Base-by-base conservation (phyloP, 192 early-diverging fungal species). In the Rhizophagus prolifer region DNA sequence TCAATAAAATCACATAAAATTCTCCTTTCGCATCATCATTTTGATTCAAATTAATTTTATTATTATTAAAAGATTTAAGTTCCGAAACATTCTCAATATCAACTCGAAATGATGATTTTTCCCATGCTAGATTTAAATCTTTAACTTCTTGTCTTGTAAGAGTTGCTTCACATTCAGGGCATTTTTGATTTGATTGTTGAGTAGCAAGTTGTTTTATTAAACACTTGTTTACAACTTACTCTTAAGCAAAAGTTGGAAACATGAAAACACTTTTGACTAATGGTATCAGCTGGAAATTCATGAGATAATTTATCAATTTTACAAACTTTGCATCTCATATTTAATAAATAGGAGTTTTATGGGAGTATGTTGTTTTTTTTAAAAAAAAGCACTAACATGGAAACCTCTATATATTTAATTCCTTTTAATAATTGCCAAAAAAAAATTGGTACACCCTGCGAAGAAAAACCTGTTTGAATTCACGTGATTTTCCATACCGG, bases 1-100 rank as follows among this genome's bases (percentile, higher is more conserved):
- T 74, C 28, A 78, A 25, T 28, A 74, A 41, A n/a, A 74, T 69
- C 4, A 78, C 70, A 28, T 59, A 78, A 59, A 78, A 44, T 4
- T 61, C 58, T 62, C 72, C 72, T 26, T 59, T 36, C 10, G 10
- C 1, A 41, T 61, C 7, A 61, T 4, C 1, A 62, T 25, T 58
- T 23, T 4, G 3, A n/a, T 36, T 9, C 31, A 19, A 9, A 26
- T 74, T 34, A 62, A 41, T 61, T 62, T 9, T 23, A 19, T 7
- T 41, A 12, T 44, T 44, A n/a, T n/a, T n/a, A n/a, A n/a, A 12
- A 34, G 10, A 38, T 25, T 19, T 16, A 10, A 38, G 13, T 59
- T 34, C 58, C 7, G 6, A 34, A 38, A 23, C 3, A 16, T 28
- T 61, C 14, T 41, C 58, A 41, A 38, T 41, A 41, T 62, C 72